phyloP scores from a whole-genome alignment of 208 protist species.

The Trypanosoma brucei region DNA sequence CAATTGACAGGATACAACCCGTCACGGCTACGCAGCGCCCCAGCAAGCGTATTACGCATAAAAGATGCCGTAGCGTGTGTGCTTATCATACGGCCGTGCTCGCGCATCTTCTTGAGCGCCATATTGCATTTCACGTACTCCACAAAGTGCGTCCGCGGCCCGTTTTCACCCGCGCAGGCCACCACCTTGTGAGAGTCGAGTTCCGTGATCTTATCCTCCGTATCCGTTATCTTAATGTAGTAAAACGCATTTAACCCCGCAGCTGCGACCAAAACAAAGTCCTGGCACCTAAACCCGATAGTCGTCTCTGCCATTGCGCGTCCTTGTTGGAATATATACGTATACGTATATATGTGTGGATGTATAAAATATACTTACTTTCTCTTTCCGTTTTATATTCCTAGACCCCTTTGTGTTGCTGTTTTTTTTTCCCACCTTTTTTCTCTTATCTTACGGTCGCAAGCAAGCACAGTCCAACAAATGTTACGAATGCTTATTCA shows the following conservation, averaged over 20 bases:
- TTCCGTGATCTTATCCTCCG: constrained; percentile 91
- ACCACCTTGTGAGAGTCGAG: constrained; percentile 88
- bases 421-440: no score
- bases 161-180: constrained; percentile 85
- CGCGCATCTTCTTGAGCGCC: constrained; percentile 74
- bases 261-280: constrained; percentile 80
- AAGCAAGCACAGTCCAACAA: no score
- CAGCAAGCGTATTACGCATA: constrained; percentile 83
- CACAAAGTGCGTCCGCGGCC: constrained; percentile 89
- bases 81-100: constrained; percentile 77
- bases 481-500: no score
- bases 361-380: neutral
- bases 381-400: no score
- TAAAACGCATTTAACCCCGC: constrained; percentile 85
- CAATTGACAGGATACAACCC: constrained; percentile 88
- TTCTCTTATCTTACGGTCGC: no score
- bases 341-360: constrained; percentile 3
- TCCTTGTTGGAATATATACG: neutral
- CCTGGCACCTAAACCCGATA: constrained; percentile 86
- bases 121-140: constrained; percentile 93
- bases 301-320: constrained; percentile 74
- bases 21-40: constrained; percentile 73
- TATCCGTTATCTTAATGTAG: constrained; percentile 91
- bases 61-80: constrained; percentile 85
- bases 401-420: no score